These are phyloP conservation scores for Plantago coronopus DNA, from an alignment of 305 asterid species.

Conservation along the genomic window DNA sequence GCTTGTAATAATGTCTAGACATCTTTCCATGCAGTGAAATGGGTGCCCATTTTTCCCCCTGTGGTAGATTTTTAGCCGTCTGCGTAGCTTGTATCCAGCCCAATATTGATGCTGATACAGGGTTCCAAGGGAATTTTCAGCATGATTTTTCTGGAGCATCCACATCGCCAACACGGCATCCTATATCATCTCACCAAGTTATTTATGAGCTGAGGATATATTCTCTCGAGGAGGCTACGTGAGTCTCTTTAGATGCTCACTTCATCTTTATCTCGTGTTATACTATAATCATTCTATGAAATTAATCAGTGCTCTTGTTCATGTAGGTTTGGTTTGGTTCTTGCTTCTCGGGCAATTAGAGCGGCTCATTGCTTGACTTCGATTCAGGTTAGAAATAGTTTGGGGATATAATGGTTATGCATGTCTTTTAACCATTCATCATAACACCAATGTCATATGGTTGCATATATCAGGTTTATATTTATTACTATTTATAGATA, in stretches of 20 bases:
- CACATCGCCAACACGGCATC: conserved; percentile 96
- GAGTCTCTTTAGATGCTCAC: conserved; percentile 30
- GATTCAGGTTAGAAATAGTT: conserved; percentile 65
- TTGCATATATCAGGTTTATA: too few species aligned
- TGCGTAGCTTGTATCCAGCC: conserved; percentile 95
- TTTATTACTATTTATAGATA: too few species aligned
- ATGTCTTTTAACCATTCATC: too few species aligned
- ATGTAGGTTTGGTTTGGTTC: conserved; percentile 78
- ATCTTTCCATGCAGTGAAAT: conserved; percentile 59
- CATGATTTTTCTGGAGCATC: conserved; percentile 66
- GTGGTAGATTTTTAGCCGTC: conserved; percentile 93
- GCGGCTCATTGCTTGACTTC: conserved; percentile 99
- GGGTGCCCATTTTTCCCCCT: conserved; percentile 98
- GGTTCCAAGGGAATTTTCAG: conserved; percentile 59
- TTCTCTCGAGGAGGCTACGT: conserved; percentile 98
- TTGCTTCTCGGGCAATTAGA: conserved; percentile 83
- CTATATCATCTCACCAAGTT: conserved; percentile 76
- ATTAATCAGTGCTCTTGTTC: conserved; percentile 21
- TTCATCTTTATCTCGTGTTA: not conserved
- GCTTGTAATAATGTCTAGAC: conserved; percentile 12
- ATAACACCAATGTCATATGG: too few species aligned
- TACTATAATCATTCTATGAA: not conserved
- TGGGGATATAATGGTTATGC: not conserved
- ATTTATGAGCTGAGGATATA: conserved; percentile 89
- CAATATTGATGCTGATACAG: conserved; percentile 63